phyloP scores from a whole-genome alignment of 2,329 filamentous ascomycete genomes.

The Paracoccidioides brasiliensis region DNA sequence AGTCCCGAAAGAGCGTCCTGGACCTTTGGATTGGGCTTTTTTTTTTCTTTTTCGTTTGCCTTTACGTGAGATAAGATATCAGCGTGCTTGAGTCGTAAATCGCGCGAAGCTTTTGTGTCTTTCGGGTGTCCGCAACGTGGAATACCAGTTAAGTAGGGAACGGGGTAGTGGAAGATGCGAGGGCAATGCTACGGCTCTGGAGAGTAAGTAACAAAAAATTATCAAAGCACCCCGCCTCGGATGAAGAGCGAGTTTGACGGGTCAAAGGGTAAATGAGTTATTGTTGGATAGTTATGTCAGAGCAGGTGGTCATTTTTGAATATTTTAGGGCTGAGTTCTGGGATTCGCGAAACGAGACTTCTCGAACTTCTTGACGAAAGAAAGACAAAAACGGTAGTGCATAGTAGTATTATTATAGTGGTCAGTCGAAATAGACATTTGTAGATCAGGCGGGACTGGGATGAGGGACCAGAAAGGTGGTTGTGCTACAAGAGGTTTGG shows the following conservation, averaged over 20 bases:
- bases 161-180: background rate
- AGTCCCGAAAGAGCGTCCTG: background rate
- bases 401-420: slow-evolving; percentile 5
- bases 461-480: slow-evolving; percentile 2
- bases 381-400: background rate
- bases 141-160: background rate
- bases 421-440: slow-evolving; percentile 1
- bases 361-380: background rate
- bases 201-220: background rate
- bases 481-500: slow-evolving; percentile 3
- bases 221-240: background rate
- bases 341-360: slow-evolving; percentile 4
- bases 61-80: background rate
- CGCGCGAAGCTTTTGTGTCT: background rate
- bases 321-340: slow-evolving; percentile 2
- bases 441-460: slow-evolving; percentile 2
- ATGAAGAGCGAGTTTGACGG: background rate
- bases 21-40: background rate
- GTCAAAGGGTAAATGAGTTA: background rate
- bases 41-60: background rate
- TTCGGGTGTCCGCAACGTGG: background rate
- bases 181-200: background rate
- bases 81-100: background rate
- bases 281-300: background rate
- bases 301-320: background rate